Conservation (phyloP, 257 asterid genomes). For the Linaria vulgaris region DNA sequence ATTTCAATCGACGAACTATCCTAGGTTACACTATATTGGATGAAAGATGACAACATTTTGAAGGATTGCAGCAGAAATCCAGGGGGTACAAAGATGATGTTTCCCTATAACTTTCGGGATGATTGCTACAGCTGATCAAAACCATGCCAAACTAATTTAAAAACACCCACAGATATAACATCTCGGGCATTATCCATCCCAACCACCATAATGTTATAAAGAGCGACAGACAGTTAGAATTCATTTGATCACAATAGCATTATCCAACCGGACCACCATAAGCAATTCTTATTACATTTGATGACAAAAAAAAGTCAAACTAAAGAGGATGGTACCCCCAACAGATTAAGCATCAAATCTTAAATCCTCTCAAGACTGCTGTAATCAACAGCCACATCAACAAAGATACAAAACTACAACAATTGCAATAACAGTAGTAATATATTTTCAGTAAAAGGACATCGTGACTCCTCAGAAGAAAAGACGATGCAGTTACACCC, state of each 20-base stretch:
- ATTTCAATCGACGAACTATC: background rate
- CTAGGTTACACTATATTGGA: background rate
- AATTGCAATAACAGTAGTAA: background rate
- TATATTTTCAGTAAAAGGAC: background rate
- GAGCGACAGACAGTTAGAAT: background rate
- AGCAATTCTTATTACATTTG: background rate
- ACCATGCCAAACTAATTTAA: background rate
- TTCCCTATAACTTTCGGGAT: background rate
- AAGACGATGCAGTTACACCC: background rate
- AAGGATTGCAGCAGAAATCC: background rate
- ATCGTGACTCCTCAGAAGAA: background rate
- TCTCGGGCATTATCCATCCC: no score
- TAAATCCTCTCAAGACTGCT: no score
- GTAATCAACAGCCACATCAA: background rate
- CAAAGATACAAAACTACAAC: background rate
- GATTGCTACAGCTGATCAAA: constrained; percentile 3
- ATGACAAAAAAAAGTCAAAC: no score
- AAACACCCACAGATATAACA: background rate
- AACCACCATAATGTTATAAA: background rate
- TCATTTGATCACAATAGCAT: background rate
- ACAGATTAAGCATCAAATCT: no score
- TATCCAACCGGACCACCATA: background rate
- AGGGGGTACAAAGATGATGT: background rate
- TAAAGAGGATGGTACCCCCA: no score
- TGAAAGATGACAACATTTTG: background rate